Conservation (phyloP, 73 alveolate genomes). For the Stentor coeruleus region DNA sequence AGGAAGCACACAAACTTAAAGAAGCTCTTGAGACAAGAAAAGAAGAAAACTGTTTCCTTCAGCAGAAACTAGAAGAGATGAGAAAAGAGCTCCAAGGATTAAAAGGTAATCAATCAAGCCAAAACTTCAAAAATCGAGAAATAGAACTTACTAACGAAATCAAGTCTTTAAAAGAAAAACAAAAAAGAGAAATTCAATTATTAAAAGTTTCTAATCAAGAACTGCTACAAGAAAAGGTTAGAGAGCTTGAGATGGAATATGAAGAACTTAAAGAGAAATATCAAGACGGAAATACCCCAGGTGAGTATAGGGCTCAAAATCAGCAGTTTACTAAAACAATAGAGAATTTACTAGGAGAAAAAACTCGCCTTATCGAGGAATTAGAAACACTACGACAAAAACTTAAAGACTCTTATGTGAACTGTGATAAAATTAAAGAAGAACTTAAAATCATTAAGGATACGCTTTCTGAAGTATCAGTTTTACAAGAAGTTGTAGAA, state of each 20-base stretch:
- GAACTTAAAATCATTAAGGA: constrained; percentile 27
- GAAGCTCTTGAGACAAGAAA: constrained; percentile 24
- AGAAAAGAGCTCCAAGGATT: constrained; percentile 13
- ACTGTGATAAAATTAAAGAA: constrained; percentile 22
- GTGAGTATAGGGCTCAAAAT: constrained; percentile 29
- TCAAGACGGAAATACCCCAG: constrained; percentile 45
- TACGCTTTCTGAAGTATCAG: constrained; percentile 30
- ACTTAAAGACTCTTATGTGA: background rate
- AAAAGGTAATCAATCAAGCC: background rate
- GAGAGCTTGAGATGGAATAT: constrained; percentile 27
- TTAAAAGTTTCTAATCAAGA: constrained; percentile 30
- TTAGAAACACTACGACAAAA: constrained; percentile 20
- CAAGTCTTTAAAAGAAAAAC: constrained; percentile 27
- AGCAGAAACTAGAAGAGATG: background rate
- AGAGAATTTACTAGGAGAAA: constrained; percentile 11
- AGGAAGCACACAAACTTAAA: constrained; percentile 28
- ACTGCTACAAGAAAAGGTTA: constrained; percentile 27
- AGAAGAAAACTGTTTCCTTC: constrained; percentile 26
- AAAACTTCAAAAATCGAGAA: background rate
- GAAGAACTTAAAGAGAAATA: constrained; percentile 21
- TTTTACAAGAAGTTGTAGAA: background rate
- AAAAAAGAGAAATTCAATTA: constrained; percentile 35
- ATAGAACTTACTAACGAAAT: constrained; percentile 31
- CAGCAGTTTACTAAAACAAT: constrained; percentile 26
- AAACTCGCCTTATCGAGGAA: constrained; percentile 33